Conservation (phyloP, 305 asterid species). For the Fraxinus sp. region DNA sequence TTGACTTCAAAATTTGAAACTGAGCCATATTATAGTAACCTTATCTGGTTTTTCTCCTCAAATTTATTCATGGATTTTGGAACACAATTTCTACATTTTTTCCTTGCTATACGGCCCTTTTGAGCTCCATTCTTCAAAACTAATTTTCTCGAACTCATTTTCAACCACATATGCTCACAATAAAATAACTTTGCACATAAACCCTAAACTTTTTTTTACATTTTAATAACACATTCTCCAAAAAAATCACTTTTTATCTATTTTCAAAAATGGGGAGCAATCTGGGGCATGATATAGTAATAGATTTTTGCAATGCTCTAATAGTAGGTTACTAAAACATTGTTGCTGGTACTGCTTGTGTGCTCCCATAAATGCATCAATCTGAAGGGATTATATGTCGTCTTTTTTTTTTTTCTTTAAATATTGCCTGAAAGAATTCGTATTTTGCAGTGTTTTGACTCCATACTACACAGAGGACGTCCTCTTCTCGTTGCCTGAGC, state of each 20-base stretch:
- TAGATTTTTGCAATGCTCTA: background rate
- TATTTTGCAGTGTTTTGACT: slow-evolving; percentile 67
- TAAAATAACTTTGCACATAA: background rate
- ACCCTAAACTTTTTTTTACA: background rate
- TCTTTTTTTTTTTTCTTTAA: background rate
- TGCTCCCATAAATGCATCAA: background rate
- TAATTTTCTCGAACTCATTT: background rate
- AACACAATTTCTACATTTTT: background rate
- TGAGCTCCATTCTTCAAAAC: background rate
- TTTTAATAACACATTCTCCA: background rate
- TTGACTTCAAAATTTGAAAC: background rate
- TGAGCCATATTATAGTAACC: background rate
- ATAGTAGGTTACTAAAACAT: background rate
- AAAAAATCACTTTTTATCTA: background rate
- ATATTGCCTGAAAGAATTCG: background rate
- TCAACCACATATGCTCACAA: background rate
- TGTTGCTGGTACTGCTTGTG: background rate
- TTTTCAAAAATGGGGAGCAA: background rate
- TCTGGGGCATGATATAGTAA: background rate
- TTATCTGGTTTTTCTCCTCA: background rate
- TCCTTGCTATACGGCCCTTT: background rate
- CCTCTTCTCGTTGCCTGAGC: slow-evolving; percentile 85
- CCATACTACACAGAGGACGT: slow-evolving; percentile 97
- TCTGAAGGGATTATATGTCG: background rate
- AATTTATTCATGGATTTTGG: background rate